phyloP scores from a whole-genome alignment of 2,329 filamentous ascomycete genomes.

The Colletotrichum gigasporum region DNA sequence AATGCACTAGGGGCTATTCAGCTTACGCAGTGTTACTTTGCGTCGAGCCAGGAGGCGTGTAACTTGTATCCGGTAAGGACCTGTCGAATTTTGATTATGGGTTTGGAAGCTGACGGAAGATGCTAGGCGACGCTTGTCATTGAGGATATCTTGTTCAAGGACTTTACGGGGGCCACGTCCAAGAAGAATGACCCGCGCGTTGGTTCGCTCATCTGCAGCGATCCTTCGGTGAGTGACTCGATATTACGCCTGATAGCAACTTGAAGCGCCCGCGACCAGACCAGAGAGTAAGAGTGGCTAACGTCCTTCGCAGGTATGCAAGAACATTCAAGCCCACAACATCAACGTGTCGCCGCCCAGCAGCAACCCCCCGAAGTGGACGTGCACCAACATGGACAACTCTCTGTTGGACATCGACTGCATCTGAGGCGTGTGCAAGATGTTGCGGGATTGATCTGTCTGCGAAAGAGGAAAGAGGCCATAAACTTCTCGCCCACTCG shows the following conservation, averaged over 20 bases:
- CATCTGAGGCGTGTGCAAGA: too few relatives aligned
- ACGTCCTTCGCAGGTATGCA: slow-evolving; percentile 18
- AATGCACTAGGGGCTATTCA: neutral
- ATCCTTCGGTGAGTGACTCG: neutral
- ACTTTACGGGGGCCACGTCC: slow-evolving; percentile 6
- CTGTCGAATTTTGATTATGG: neutral
- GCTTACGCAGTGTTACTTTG: neutral
- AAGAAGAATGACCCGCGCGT: slow-evolving; percentile 3
- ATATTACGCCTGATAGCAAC: too few relatives aligned
- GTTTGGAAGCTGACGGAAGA: neutral
- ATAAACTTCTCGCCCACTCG: too few relatives aligned
- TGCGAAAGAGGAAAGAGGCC: too few relatives aligned
- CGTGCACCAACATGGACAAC: slow-evolving; percentile 14
- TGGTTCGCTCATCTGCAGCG: slow-evolving; percentile 14
- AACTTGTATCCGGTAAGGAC: neutral
- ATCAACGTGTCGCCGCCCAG: slow-evolving; percentile 5
- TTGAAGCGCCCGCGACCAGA: too few relatives aligned
- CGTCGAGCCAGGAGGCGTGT: neutral
- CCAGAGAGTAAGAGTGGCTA: too few relatives aligned
- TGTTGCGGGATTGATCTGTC: too few relatives aligned
- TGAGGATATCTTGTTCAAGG: slow-evolving; percentile 2
- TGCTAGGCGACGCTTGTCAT: neutral
- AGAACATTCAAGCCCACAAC: slow-evolving; percentile 4
- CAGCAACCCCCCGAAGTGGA: neutral
- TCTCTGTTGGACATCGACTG: slow-evolving; percentile 6